Evolutionary conservation across 1,139 yeast genomes (phyloP).

Genomic region (Taphrina deformans): DNA sequence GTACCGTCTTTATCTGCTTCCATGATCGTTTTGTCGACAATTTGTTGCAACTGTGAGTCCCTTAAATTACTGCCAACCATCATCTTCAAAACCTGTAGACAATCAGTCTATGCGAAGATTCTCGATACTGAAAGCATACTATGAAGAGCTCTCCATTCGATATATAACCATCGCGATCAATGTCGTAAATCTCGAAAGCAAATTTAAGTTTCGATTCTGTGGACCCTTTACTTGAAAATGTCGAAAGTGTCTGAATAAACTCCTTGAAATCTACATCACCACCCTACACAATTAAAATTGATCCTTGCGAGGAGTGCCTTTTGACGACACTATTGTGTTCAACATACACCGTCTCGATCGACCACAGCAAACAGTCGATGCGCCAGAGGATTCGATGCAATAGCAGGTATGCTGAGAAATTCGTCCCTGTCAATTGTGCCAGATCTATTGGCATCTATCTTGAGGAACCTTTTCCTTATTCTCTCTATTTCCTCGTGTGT

Average conservation of each 20-base stretch:
- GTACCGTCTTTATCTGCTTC: constrained; percentile 93
- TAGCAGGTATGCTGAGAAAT: constrained; percentile 89
- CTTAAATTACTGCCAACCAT: constrained; percentile 94
- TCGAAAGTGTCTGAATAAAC: constrained; percentile 84
- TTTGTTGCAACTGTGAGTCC: constrained; percentile 81
- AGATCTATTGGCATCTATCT: constrained; percentile 85
- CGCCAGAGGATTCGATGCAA: constrained; percentile 85
- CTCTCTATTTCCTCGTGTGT: constrained; percentile 90
- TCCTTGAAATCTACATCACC: constrained; percentile 96
- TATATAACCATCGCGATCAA: constrained; percentile 90
- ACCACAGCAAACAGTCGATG: constrained; percentile 87
- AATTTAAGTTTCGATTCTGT: constrained; percentile 80
- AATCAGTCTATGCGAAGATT: neutral
- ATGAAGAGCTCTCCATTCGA: constrained; percentile 93
- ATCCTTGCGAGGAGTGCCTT: neutral
- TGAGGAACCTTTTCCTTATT: constrained; percentile 88
- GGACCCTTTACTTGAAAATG: constrained; percentile 85
- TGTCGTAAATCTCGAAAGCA: constrained; percentile 92
- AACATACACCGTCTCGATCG: constrained; percentile 75
- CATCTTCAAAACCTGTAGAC: constrained; percentile 67
- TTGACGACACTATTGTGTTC: neutral
- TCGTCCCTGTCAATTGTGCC: constrained; percentile 91
- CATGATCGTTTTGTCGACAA: constrained; percentile 92
- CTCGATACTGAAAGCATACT: no score
- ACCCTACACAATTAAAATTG: constrained; percentile 42